Conservation (phyloP, 2,329 filamentous ascomycete species). For the Colletotrichum sp. region DNA sequence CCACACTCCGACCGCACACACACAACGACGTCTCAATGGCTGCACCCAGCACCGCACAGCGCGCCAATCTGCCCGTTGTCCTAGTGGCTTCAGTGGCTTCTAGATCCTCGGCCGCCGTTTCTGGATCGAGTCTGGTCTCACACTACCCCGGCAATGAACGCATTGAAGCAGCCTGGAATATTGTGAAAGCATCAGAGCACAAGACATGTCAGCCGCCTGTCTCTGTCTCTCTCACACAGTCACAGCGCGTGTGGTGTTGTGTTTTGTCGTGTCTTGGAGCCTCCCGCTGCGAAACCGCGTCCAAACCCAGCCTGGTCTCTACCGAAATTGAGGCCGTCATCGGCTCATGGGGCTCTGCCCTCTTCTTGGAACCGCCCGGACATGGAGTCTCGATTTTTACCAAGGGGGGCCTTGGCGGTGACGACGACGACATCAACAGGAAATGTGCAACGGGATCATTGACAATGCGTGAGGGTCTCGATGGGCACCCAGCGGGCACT, state of each 20-base stretch:
- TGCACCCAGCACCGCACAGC: background rate
- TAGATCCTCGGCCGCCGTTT: slow-evolving; percentile 18
- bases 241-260: background rate
- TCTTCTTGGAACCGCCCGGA: background rate
- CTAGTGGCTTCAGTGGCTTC: slow-evolving; percentile 21
- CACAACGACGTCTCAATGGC: background rate
- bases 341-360: background rate
- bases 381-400: background rate
- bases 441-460: background rate
- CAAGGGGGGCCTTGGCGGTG: background rate
- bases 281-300: background rate
- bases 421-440: background rate
- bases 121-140: slow-evolving; percentile 15
- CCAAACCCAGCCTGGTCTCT: background rate
- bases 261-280: background rate
- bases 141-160: slow-evolving; percentile 1
- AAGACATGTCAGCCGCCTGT: background rate
- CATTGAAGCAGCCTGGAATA: background rate
- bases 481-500: background rate
- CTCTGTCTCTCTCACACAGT: background rate
- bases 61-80: slow-evolving; percentile 12
- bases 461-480: background rate
- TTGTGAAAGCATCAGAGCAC: background rate
- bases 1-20: background rate
- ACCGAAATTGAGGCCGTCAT: slow-evolving; percentile 11